Evolutionary conservation across 148 eudicot genomes (phyloP), one percentile per base, ranked within the genome.

Genomic region (Talinum fruticosum): DNA sequence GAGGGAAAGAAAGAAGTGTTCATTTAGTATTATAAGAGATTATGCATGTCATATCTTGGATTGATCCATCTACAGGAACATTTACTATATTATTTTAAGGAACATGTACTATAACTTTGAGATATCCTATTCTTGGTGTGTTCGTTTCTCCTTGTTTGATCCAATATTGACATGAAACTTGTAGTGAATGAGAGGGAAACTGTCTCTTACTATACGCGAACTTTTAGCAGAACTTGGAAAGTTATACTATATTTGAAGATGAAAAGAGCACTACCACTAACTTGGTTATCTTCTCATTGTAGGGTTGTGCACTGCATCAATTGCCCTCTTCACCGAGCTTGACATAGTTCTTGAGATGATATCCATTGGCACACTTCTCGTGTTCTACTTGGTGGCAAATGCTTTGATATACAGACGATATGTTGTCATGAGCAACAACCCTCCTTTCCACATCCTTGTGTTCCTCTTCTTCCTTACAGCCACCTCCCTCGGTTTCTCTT

Each of bases 291-390:
- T 53, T 73, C 19, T 49, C 29, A 8, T 13, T 59, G 26, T 69
- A 92, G 94, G 94, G 37, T 0, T 90, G 51, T 88, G 88, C 87
- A 85, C 91, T 32, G 91, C 98, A 71, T 67, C 89, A 37, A 88
- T 94, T 35, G 97, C 96, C 64, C 90, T 94, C 78, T 94, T 94
- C 83, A 94, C 97, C 1, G 91, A 92, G 24, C 92, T 94, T 2
- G 83, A 79, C 44, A 85, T 94, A 74, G 90, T 94, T 38, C 77
- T 93, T 1, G 88, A 92, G 71, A 79, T 94, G 64, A 88, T 94
- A 85, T 92, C 97, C 41, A 88, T 94, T 35, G 91, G 96, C 71
- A 92, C 98, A 2, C 93, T 94, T 61, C 76, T 92, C 5, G 94
- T 94, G 13, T 94, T 90, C 88, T 89, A 89, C 86, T 75, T 94